A percentile compares a stretch with the other conserved stretches of the same genome.
Conservation (phyloP, 2,329 filamentous ascomycete genomes). For the Pseudogymnoascus sp. region DNA sequence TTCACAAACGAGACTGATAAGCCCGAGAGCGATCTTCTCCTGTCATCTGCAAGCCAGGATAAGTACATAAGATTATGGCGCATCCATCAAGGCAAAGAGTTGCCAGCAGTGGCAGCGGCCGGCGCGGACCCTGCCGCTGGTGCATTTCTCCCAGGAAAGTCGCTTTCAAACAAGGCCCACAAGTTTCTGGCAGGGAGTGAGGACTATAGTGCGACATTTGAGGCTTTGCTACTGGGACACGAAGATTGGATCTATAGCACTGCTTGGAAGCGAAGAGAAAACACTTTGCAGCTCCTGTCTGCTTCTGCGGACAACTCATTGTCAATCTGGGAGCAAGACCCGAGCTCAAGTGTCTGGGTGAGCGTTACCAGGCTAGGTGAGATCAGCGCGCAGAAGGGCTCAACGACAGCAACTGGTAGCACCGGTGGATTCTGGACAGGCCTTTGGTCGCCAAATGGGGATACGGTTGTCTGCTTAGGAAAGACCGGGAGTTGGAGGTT, state of each 20-base stretch:
- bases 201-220: conserved; percentile 81
- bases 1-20: conserved; percentile 60
- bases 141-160: conserved; percentile 58
- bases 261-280: conserved; percentile 29
- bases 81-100: conserved; percentile 62
- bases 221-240: conserved; percentile 87
- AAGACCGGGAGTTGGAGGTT: conserved; percentile 89
- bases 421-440: conserved; percentile 96
- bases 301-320: conserved; percentile 94
- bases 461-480: conserved; percentile 72
- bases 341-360: conserved; percentile 82
- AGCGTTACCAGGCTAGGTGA: conserved; percentile 81
- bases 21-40: conserved; percentile 59
- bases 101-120: conserved; percentile 50
- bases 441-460: conserved; percentile 76
- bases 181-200: conserved; percentile 53
- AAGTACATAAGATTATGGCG: conserved; percentile 96
- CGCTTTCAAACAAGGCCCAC: conserved; percentile 84
- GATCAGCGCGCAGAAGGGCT: conserved; percentile 90
- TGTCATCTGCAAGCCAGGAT: conserved; percentile 93
- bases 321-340: conserved; percentile 84
- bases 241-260: conserved; percentile 98
- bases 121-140: conserved; percentile 51
- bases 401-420: conserved; percentile 92
- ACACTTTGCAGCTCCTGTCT: conserved; percentile 67